These are phyloP conservation scores for Phanerodontia chrysosporium DNA, from an alignment of 768 basidiomycete species.

Conservation along the genomic window DNA sequence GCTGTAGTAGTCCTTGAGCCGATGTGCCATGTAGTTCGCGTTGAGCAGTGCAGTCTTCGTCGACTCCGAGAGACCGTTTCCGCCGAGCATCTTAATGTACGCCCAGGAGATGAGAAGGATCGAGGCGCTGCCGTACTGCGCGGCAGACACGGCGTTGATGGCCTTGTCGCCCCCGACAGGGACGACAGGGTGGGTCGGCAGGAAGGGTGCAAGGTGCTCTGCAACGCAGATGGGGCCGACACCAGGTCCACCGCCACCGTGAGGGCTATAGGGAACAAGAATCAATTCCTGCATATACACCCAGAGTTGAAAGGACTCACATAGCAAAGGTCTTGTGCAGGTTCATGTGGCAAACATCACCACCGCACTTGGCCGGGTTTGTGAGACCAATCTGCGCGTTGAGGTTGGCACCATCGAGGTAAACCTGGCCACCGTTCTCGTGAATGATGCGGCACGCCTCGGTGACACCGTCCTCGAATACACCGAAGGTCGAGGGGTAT, in stretches of 20 bases:
- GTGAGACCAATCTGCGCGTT: conserved; percentile 93
- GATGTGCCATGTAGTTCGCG: conserved; percentile 95
- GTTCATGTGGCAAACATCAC: conserved; percentile 97
- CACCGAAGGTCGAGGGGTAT: conserved; percentile 81
- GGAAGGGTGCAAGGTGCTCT: conserved; percentile 90
- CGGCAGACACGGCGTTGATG: conserved; percentile 87
- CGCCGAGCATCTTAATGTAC: conserved; percentile 99
- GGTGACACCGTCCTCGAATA: conserved; percentile 86
- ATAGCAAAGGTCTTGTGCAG: conserved; percentile 98
- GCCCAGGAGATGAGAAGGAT: conserved; percentile 98
- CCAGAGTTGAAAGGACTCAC: conserved; percentile 36
- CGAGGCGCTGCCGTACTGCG: conserved; percentile 92
- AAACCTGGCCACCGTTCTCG: conserved; percentile 93
- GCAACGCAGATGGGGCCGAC: conserved; percentile 96
- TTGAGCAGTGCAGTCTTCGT: conserved; percentile 87
- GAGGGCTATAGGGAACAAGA: conserved; percentile 52
- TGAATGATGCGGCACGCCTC: conserved; percentile 93
- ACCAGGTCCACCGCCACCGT: conserved; percentile 96
- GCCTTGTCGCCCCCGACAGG: conserved; percentile 60
- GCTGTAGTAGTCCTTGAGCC: conserved; percentile 80
- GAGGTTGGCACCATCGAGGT: conserved; percentile 94
- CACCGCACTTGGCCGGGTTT: conserved; percentile 91
- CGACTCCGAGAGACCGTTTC: conserved; percentile 79
- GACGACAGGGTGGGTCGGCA: conserved; percentile 82
- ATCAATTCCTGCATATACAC: background rate